Base-by-base conservation (phyloP, 192 early-diverging fungal genomes). In the Linnemannia hyalina region DNA sequence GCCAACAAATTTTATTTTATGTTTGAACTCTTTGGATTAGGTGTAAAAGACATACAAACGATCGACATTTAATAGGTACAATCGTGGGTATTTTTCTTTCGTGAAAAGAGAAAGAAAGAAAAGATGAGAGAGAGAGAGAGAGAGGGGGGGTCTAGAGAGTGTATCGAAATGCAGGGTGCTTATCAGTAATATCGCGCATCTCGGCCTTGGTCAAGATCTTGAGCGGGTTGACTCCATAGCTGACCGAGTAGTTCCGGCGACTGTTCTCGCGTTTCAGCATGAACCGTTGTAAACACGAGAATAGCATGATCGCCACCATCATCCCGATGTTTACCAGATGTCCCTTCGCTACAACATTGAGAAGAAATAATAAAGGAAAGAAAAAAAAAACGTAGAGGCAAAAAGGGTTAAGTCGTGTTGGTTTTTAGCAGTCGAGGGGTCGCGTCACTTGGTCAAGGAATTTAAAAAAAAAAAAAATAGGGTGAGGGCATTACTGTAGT, bases 221-320 rank as follows among this genome's bases (percentile, higher is more conserved):
- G 44, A 85, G 70, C 7, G 83, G 78, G 41, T 85, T 85, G 47
- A 80, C 75, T 22, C 78, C 78, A 77, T 80, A 85, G 52, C 83
- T 77, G 35, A 85, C 71, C 20, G 83, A 85, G 36, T 77, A 85
- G 35, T 85, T 69, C 22, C 78, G 78, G 2, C 83, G 74, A 38
- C 72, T 77, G 38, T 85, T 85, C 35, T 85, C 78, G 44, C 78
- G 78, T 26, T 74, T 80, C 23, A 85, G 40, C 35, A 85, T 49
- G 35, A 65, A 74, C 15, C 83, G 52, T n/a, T 77, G 83, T 18
- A 80, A 23, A 32, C 47, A 15, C 0, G 83, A 74, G 8, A 80
- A 47, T 4, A 55, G 1, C 7, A 85, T 74, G 16, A 77, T 36
- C 9, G 68, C 5, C 15, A 79, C 13, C 42, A 74, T 32, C 55